phyloP scores from a whole-genome alignment of 805 yeast genomes.

The Yarrowia osloensis region DNA sequence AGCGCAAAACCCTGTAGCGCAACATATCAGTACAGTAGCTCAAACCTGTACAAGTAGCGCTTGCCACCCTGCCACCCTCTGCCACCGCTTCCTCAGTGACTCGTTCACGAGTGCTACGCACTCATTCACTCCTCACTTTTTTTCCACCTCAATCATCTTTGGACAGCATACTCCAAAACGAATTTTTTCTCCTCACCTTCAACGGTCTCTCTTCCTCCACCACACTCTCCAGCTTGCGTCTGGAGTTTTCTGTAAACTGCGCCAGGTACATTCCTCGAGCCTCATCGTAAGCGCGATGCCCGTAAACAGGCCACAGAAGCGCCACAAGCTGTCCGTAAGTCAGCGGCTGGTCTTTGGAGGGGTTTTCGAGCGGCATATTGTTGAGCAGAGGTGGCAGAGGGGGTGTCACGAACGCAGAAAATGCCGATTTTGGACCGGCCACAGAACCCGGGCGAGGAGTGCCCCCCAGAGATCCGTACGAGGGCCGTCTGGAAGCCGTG shows the following conservation, averaged over 20 bases:
- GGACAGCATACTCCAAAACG: background rate
- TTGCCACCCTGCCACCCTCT: no score
- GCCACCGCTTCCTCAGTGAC: no score
- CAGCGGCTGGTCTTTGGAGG: background rate
- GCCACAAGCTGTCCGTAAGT: conserved; percentile 1
- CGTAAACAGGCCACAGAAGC: background rate
- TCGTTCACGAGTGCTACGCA: no score
- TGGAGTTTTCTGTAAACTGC: background rate
- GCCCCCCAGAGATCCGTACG: background rate
- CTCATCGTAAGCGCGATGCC: background rate
- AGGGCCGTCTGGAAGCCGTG: background rate
- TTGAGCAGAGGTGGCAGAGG: background rate
- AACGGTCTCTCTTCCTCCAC: background rate
- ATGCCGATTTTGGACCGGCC: background rate
- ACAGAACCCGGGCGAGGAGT: background rate
- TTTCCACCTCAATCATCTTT: background rate
- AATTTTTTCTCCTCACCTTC: background rate
- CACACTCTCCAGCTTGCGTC: background rate
- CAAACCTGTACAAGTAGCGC: no score
- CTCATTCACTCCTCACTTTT: no score
- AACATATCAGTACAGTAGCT: no score
- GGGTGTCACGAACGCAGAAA: background rate
- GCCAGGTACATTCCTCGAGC: background rate
- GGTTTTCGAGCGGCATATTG: background rate
- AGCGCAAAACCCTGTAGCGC: no score